Evolutionary conservation across 2,329 filamentous ascomycete genomes (phyloP).

Genomic region (Alternaria sp.): DNA sequence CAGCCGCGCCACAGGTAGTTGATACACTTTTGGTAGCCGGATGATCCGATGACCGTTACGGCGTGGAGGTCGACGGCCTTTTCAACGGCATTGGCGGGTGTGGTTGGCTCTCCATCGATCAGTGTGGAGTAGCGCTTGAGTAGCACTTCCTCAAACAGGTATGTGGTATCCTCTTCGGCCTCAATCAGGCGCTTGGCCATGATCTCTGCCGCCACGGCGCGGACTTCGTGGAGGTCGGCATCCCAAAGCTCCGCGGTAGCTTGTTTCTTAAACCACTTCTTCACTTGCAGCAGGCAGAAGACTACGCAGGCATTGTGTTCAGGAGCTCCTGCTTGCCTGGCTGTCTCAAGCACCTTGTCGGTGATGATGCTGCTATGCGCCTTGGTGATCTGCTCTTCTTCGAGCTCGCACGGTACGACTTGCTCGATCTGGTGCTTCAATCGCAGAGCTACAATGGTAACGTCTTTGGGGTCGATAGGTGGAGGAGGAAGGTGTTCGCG

Average conservation of each 20-base stretch:
- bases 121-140: conserved; percentile 89
- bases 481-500: conserved; percentile 65
- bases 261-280: conserved; percentile 81
- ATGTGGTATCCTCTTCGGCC: conserved; percentile 76
- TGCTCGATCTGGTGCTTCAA: conserved; percentile 90
- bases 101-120: conserved; percentile 71
- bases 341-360: conserved; percentile 75
- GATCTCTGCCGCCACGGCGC: conserved; percentile 85
- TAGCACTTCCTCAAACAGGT: conserved; percentile 79
- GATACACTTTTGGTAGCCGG: conserved; percentile 96
- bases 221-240: conserved; percentile 78
- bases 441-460: conserved; percentile 87
- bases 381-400: conserved; percentile 73
- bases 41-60: conserved; percentile 84
- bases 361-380: conserved; percentile 90
- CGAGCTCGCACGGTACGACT: conserved; percentile 87
- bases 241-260: conserved; percentile 87
- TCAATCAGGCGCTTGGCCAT: conserved; percentile 93
- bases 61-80: conserved; percentile 93
- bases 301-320: conserved; percentile 82
- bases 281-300: conserved; percentile 77
- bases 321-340: conserved; percentile 78
- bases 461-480: conserved; percentile 75
- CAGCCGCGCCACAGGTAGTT: conserved; percentile 92
- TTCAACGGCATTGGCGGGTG: conserved; percentile 87